phyloP scores from a whole-genome alignment of 441 rosid species.

The Manihot esculenta region DNA sequence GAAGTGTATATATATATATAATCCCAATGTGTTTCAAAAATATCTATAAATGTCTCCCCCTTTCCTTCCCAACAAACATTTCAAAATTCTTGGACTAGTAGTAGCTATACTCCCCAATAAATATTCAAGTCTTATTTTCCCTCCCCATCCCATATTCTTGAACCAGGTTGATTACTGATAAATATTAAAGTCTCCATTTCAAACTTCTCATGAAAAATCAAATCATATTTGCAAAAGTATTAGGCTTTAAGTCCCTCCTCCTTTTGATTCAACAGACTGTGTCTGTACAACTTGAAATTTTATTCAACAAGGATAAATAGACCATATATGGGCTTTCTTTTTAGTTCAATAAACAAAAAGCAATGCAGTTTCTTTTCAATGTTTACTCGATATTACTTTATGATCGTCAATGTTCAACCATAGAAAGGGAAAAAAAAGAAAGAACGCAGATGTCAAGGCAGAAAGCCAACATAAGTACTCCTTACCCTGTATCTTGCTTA shows the following conservation, averaged over 20 bases:
- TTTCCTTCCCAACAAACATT: neutral
- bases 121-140: neutral
- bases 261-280: neutral
- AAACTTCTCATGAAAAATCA: neutral
- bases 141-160: neutral
- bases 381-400: neutral
- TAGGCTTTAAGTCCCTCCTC: neutral
- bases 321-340: neutral
- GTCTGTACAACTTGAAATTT: neutral
- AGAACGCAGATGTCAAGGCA: neutral
- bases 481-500: neutral
- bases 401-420: neutral
- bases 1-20: no score
- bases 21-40: no score
- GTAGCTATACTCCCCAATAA: neutral
- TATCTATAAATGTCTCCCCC: no score
- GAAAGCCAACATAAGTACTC: neutral
- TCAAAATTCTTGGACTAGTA: neutral
- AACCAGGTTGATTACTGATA: neutral
- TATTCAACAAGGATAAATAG: neutral
- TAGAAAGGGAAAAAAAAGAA: neutral
- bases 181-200: neutral
- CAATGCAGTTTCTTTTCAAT: neutral
- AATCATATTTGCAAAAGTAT: neutral
- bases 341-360: neutral